Base-by-base conservation (phyloP, 2,329 filamentous ascomycete genomes). In the Monilinia fructigena region DNA sequence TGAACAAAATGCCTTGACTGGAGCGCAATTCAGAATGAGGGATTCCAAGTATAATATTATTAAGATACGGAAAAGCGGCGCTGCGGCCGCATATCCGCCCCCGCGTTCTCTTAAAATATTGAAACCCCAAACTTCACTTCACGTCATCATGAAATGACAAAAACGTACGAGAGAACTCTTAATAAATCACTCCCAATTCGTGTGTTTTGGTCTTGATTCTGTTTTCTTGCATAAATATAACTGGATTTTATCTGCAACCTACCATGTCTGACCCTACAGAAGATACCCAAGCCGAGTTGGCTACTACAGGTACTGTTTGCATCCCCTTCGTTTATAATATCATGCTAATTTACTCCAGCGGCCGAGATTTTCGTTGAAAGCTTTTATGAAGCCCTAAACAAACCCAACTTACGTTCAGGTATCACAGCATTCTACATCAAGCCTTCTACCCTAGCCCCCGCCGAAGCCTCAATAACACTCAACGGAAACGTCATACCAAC, bases 331-430 rank as follows among this genome's bases (percentile, higher is more conserved):
- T 14, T 54, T 47, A 20, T 18, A 38, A 12, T 38, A 26, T n/a
- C 16, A 20, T 42, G 55, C 60, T 69, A 56, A 70, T 58, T 47
- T 20, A 59, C 31, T 28, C 38, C 71, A 91, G 91, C 88, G 68
- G 89, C 91, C 63, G 85, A 89, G 72, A 81, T 79, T 64, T 94
- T 96, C 73, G 82, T 89, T 71, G 86, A 89, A 68, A 82, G 84
- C 69, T 96, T 90, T 81, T 96, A 96, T 79, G 81, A 83, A 38
- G 84, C 89, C n/a, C 81, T 96, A 62, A 87, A 89, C 77, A 83
- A 82, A 67, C 78, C 81, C 53, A 82, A 84, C 69, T 77, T 80
- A 54, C 66, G 69, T 47, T 58, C 68, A 45, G 80, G 81, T 12
- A 83, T 96, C 18, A 75, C 83, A 23, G 79, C 80, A n/a, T 96